Conservation (phyloP, 768 basidiomycete genomes). For the Jaapia argillacea region DNA sequence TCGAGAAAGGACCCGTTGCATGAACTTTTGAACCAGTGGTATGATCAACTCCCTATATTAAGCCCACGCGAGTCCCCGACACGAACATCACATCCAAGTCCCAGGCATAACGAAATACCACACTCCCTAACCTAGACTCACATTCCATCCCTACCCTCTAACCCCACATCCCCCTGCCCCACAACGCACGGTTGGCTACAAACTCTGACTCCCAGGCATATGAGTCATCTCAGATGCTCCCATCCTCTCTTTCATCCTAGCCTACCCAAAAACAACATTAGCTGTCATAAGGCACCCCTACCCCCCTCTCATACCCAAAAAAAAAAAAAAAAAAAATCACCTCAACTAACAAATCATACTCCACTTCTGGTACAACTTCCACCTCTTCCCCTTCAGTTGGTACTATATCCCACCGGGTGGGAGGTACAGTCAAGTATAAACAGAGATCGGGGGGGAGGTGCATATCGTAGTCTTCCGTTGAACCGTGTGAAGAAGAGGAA, state of each 20-base stretch:
- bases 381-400: constrained; percentile 42
- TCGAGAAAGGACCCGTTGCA: no score
- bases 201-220: constrained; percentile 14
- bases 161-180: no score
- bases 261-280: background rate
- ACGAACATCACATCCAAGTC: no score
- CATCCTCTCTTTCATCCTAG: constrained; percentile 21
- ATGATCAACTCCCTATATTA: no score
- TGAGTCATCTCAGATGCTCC: constrained; percentile 2
- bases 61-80: no score
- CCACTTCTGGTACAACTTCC: constrained; percentile 56
- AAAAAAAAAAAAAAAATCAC: no score
- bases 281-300: no score
- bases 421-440: constrained; percentile 62
- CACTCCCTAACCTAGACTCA: no score
- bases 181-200: constrained; percentile 12
- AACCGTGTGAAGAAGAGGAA: constrained; percentile 78
- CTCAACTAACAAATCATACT: constrained; percentile 45
- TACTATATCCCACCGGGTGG: constrained; percentile 62
- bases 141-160: no score
- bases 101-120: no score
- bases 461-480: constrained; percentile 57
- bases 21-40: no score
- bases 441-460: constrained; percentile 77
- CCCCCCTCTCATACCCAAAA: no score